These are phyloP conservation scores for Orobanche coerulescens DNA, from an alignment of 257 asterid genomes.

Conservation along the genomic window DNA sequence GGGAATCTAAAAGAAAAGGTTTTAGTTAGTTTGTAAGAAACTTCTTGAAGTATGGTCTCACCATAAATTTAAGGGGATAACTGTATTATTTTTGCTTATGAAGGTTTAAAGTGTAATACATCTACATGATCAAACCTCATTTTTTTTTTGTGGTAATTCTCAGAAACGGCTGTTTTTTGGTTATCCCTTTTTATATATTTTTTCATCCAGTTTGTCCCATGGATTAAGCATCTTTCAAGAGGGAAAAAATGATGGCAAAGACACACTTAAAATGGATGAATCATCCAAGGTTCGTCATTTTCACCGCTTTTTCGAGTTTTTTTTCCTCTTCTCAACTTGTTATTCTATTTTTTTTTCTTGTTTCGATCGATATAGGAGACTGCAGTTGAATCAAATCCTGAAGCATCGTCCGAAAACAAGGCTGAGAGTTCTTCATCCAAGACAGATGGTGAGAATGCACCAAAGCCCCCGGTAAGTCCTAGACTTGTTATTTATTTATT, in stretches of 20 bases:
- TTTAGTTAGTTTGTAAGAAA: too few relatives aligned
- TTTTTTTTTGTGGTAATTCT: neutral
- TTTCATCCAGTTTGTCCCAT: slow-evolving; percentile 62
- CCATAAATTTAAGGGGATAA: too few relatives aligned
- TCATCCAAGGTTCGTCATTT: slow-evolving; percentile 49
- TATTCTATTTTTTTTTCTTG: neutral
- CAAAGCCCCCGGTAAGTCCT: slow-evolving; percentile 57
- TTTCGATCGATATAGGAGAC: slow-evolving; percentile 26
- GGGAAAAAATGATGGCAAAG: slow-evolving; percentile 50
- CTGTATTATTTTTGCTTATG: too few relatives aligned
- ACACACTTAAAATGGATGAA: slow-evolving; percentile 57
- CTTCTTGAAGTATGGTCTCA: too few relatives aligned
- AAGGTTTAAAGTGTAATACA: too few relatives aligned
- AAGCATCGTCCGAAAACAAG: slow-evolving; percentile 39
- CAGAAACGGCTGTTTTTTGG: neutral
- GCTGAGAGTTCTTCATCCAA: slow-evolving; percentile 39
- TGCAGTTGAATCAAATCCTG: slow-evolving; percentile 36
- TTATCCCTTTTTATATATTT: neutral
- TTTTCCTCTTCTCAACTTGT: neutral
- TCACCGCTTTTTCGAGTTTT: slow-evolving; percentile 3
- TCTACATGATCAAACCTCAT: too few relatives aligned
- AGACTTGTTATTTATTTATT: neutral
- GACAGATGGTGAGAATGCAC: slow-evolving; percentile 50
- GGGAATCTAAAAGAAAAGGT: too few relatives aligned
- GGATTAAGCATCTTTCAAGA: slow-evolving; percentile 80